A percentile compares a stretch with the other conserved stretches of the same genome.
Evolutionary conservation across 1,139 yeast species (phyloP).

Genomic region (Scheffersomyces quercinus): DNA sequence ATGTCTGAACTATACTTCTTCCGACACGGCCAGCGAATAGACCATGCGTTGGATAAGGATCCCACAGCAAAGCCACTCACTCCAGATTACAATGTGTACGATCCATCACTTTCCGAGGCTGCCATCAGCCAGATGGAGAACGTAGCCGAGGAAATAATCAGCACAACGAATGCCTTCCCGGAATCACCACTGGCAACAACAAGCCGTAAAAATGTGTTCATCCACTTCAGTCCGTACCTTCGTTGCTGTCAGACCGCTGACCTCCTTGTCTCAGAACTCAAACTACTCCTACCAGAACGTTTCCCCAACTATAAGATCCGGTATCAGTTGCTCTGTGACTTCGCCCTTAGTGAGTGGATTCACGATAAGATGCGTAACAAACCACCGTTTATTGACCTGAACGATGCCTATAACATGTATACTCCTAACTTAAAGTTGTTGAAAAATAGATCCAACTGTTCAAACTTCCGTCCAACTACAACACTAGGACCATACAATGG

Average conservation of each 20-base stretch:
- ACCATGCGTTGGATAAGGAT: slow-evolving; percentile 33
- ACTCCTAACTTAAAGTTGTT: slow-evolving; percentile 44
- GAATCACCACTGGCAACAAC: slow-evolving; percentile 8
- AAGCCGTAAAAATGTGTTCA: slow-evolving; percentile 36
- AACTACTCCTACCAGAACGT: slow-evolving; percentile 20
- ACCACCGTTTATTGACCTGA: slow-evolving; percentile 47
- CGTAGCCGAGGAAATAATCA: slow-evolving; percentile 33
- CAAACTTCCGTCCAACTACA: slow-evolving; percentile 48
- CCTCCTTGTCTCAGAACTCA: slow-evolving; percentile 33
- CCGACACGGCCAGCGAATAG: slow-evolving; percentile 49
- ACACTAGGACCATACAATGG: slow-evolving; percentile 51
- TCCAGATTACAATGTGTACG: slow-evolving; percentile 35
- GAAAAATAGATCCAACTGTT: slow-evolving; percentile 36
- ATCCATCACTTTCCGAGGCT: slow-evolving; percentile 37
- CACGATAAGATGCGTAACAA: slow-evolving; percentile 47
- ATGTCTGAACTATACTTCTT: slow-evolving; percentile 47
- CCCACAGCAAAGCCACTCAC: slow-evolving; percentile 28
- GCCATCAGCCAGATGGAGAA: slow-evolving; percentile 32
- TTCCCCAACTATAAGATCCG: slow-evolving; percentile 37
- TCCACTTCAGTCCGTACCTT: slow-evolving; percentile 48
- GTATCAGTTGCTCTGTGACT: slow-evolving; percentile 46
- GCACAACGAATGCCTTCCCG: slow-evolving; percentile 26
- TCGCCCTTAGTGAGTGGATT: slow-evolving; percentile 51
- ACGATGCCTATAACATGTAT: slow-evolving; percentile 51
- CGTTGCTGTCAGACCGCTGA: slow-evolving; percentile 51